phyloP scores from a whole-genome alignment of 345 rosid species.

The Eucalyptus polyanthemos region DNA sequence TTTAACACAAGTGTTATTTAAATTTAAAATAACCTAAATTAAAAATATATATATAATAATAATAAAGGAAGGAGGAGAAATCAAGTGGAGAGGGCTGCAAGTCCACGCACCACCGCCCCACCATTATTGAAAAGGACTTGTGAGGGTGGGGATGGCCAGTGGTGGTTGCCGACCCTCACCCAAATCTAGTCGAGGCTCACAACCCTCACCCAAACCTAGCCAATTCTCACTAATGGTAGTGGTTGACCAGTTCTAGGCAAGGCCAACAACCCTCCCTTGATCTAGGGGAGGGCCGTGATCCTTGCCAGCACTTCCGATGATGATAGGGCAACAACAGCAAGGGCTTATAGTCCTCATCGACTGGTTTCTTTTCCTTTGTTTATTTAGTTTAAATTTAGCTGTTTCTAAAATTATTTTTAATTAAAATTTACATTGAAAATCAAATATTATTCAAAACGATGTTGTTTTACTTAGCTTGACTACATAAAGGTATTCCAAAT shows the following conservation, averaged over 20 bases:
- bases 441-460: not conserved
- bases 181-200: rapidly evolving
- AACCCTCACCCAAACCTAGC: rapidly evolving
- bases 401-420: not conserved
- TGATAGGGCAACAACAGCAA: rapidly evolving
- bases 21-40: too few species aligned
- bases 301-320: rapidly evolving
- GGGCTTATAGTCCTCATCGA: too few species aligned
- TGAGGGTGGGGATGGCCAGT: too few species aligned
- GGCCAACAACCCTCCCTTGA: too few species aligned
- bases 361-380: too few species aligned
- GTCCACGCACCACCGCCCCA: rapidly evolving
- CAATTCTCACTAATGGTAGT: rapidly evolving
- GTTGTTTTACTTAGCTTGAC: rapidly evolving
- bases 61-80: too few species aligned
- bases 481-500: not conserved
- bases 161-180: rapidly evolving
- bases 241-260: rapidly evolving
- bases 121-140: too few species aligned
- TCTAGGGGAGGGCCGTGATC: rapidly evolving
- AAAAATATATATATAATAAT: too few species aligned
- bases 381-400: too few species aligned
- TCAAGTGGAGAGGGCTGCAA: too few species aligned
- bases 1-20: too few species aligned
- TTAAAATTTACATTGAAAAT: not conserved